phyloP scores from a whole-genome alignment of 345 rosid genomes.

The Citropsis articulata region DNA sequence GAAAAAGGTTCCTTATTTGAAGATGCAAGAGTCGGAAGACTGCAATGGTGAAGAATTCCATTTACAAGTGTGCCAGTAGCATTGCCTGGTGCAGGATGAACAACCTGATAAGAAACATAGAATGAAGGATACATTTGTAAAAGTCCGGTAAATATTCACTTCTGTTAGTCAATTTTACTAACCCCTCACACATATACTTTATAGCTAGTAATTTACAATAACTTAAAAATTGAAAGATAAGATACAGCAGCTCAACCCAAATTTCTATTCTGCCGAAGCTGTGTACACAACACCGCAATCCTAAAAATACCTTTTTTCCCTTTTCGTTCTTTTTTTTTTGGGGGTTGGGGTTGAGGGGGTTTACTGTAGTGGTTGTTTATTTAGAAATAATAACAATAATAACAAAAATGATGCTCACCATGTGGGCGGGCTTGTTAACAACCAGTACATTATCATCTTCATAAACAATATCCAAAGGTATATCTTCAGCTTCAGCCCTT shows the following conservation, averaged over 20 bases:
- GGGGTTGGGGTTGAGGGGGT: rapidly evolving
- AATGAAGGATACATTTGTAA: no score
- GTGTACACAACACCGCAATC: not conserved
- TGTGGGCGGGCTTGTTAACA: conserved; percentile 80
- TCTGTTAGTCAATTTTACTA: no score
- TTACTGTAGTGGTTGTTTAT: no score
- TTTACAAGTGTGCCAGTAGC: conserved; percentile 85
- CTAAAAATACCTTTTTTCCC: not conserved
- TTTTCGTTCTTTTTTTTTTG: not conserved
- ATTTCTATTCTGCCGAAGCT: no score
- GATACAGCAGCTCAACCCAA: no score
- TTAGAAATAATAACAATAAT: no score
- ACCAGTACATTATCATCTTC: conserved; percentile 80
- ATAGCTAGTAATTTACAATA: not conserved
- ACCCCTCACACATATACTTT: no score
- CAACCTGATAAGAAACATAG: conserved; percentile 52
- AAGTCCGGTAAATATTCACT: no score
- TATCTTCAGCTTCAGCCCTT: conserved; percentile 81
- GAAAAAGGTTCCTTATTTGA: conserved; percentile 40
- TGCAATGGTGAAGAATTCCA: conserved; percentile 89
- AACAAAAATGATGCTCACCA: conserved; percentile 40
- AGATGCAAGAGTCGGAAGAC: conserved; percentile 54
- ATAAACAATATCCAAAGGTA: conserved; percentile 73
- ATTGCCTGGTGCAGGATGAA: conserved; percentile 98
- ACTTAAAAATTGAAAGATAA: no score